phyloP scores from a whole-genome alignment of 306 rosid genomes.

The Calophaca sinica region DNA sequence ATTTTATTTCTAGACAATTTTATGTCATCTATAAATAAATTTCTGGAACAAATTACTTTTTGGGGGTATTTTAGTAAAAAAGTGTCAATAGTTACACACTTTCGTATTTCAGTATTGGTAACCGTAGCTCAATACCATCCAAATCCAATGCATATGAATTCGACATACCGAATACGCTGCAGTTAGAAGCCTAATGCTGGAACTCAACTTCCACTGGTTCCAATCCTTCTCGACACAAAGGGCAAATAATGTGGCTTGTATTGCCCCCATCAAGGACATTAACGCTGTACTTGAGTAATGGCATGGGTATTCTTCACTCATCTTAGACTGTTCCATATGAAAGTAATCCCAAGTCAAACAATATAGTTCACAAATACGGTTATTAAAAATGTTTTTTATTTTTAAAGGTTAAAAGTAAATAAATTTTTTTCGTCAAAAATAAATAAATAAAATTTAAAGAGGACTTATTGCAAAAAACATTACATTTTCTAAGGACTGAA shows the following conservation, averaged over 20 bases:
- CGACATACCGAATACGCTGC: constrained; percentile 15
- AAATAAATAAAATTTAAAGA: too few species aligned
- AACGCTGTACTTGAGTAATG: constrained; percentile 47
- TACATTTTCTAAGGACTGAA: too few species aligned
- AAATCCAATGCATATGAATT: neutral
- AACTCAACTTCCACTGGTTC: constrained; percentile 39
- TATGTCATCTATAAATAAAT: too few species aligned
- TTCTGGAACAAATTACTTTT: too few species aligned
- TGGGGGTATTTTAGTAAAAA: too few species aligned
- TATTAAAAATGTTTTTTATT: too few species aligned
- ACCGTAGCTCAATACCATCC: neutral
- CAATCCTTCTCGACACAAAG: constrained; percentile 42
- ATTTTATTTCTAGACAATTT: too few species aligned
- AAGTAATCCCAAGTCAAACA: neutral
- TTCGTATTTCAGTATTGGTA: neutral
- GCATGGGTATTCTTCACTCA: constrained; percentile 50
- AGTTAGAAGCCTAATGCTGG: constrained; percentile 32
- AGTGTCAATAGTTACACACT: neutral
- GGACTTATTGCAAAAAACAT: too few species aligned
- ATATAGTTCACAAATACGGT: too few species aligned
- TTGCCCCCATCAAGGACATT: constrained; percentile 36
- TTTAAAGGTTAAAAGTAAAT: too few species aligned
- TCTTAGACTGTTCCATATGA: constrained; percentile 45
- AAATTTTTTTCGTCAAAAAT: too few species aligned
- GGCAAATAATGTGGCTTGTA: constrained; percentile 32